phyloP scores from a whole-genome alignment of 2,329 filamentous ascomycete species.

The Falciphora oryzae region DNA sequence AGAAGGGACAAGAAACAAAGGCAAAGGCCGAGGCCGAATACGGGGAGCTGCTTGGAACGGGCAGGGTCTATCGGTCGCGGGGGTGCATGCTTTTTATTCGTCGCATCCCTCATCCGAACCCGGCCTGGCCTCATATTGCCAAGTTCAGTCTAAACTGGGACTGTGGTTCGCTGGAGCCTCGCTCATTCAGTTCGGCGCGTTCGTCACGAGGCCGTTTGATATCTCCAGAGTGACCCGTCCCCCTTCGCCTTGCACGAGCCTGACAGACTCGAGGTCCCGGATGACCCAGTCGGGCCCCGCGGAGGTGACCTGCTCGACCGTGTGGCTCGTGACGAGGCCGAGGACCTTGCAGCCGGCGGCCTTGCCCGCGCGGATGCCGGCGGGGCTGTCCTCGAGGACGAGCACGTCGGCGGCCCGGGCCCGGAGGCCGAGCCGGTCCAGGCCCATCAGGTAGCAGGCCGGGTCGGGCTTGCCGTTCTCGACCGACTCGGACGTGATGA shows the following conservation, averaged over 20 bases:
- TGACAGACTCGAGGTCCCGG: conserved; percentile 69
- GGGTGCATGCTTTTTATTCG: too few relatives aligned
- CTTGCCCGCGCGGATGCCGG: conserved; percentile 77
- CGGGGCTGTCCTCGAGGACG: conserved; percentile 85
- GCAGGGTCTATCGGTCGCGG: too few relatives aligned
- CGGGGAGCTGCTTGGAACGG: too few relatives aligned
- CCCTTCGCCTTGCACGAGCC: conserved; percentile 46
- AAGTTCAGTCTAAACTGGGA: not conserved
- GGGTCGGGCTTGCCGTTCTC: conserved; percentile 72
- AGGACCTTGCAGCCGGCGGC: conserved; percentile 80
- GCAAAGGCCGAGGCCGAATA: too few relatives aligned
- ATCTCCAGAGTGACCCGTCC: conserved; percentile 65
- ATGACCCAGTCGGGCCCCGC: conserved; percentile 89
- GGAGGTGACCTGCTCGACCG: conserved; percentile 60
- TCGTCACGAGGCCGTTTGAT: conserved; percentile 46
- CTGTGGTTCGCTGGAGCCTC: not conserved
- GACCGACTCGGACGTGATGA: conserved; percentile 74
- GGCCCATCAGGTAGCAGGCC: conserved; percentile 64
- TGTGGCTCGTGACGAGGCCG: conserved; percentile 80
- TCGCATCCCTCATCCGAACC: not conserved
- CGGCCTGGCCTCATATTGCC: too few relatives aligned
- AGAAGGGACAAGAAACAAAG: not conserved
- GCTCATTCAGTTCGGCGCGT: conserved; percentile 9
- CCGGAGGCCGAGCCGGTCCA: conserved; percentile 51
- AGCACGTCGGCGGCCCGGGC: conserved; percentile 49